These are phyloP conservation scores for Aspergillus clavatus DNA, from an alignment of 2,329 filamentous ascomycete genomes.

Conservation along the genomic window DNA sequence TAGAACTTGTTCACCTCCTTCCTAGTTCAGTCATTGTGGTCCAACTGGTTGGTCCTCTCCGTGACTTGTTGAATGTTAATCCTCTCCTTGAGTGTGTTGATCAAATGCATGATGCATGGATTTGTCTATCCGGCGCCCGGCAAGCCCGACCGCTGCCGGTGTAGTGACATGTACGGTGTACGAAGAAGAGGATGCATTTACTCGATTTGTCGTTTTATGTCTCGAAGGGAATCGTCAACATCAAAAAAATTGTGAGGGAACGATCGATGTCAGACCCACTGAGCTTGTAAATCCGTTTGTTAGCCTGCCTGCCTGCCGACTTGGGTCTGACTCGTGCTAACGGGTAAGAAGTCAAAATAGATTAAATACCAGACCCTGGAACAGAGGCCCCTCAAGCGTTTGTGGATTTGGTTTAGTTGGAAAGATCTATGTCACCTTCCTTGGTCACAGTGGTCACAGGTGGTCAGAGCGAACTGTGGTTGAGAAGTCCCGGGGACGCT, in stretches of 20 bases:
- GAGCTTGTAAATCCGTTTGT: slow-evolving; percentile 10
- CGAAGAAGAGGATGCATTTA: slow-evolving; percentile 14
- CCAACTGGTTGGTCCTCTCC: background rate
- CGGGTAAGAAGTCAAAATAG: slow-evolving; percentile 11
- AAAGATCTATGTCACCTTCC: background rate
- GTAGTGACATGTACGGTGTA: background rate
- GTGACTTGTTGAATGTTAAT: background rate
- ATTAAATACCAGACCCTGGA: slow-evolving; percentile 10
- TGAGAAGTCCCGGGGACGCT: background rate
- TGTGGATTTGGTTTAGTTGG: background rate
- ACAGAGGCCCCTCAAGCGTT: background rate
- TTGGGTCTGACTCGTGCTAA: slow-evolving; percentile 1
- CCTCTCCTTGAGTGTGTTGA: background rate
- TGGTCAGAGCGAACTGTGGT: background rate
- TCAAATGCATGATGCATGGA: slow-evolving; percentile 7
- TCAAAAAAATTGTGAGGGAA: background rate
- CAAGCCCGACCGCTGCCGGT: slow-evolving; percentile 5
- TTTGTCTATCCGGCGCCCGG: slow-evolving; percentile 5
- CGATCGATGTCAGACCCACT: slow-evolving; percentile 5
- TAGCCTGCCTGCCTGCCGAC: slow-evolving; percentile 9
- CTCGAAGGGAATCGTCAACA: slow-evolving; percentile 1
- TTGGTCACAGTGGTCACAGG: too few species aligned
- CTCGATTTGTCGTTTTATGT: slow-evolving; percentile 13
- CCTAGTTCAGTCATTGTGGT: slow-evolving; percentile 9
- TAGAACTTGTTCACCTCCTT: slow-evolving; percentile 5